phyloP scores from a whole-genome alignment of 257 asterid genomes.

The Plantago major region DNA sequence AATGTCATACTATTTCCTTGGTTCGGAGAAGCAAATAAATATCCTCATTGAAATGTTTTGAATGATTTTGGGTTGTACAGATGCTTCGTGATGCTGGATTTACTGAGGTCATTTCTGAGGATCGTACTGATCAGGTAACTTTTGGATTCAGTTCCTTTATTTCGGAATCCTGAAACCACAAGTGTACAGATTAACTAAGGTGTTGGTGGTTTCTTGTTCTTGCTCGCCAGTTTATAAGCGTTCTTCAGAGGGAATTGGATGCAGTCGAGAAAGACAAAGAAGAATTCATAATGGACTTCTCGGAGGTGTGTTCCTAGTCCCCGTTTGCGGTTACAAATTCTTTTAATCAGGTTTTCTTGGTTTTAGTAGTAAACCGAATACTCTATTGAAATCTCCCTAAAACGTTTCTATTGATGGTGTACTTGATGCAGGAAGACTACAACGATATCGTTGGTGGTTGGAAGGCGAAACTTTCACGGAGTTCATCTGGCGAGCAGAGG shows the following conservation, averaged over 20 bases:
- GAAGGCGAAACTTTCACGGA: slow-evolving; percentile 55
- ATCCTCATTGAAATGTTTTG: too few relatives aligned
- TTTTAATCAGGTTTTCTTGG: too few relatives aligned
- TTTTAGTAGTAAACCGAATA: too few relatives aligned
- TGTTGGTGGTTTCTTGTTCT: neutral
- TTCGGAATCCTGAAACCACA: neutral
- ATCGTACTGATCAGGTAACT: slow-evolving; percentile 85
- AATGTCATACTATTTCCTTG: neutral
- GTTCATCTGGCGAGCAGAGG: slow-evolving; percentile 85
- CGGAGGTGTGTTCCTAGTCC: slow-evolving; percentile 48
- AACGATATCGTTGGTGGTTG: slow-evolving; percentile 60
- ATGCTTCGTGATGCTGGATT: slow-evolving; percentile 95
- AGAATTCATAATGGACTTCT: slow-evolving; percentile 67
- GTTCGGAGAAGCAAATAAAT: neutral
- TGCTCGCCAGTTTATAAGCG: slow-evolving; percentile 60
- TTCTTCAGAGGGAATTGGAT: slow-evolving; percentile 72
- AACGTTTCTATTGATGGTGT: too few relatives aligned
- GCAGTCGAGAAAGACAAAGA: slow-evolving; percentile 70
- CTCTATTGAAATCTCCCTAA: too few relatives aligned
- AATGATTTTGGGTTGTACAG: slow-evolving; percentile 27
- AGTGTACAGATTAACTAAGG: neutral
- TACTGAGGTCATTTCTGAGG: slow-evolving; percentile 78
- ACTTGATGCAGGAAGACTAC: slow-evolving; percentile 39
- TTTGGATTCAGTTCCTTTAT: neutral
- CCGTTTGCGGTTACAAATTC: too few relatives aligned